Conservation (phyloP, 2,329 filamentous ascomycete species). For the Lasiodiplodia sp. region DNA sequence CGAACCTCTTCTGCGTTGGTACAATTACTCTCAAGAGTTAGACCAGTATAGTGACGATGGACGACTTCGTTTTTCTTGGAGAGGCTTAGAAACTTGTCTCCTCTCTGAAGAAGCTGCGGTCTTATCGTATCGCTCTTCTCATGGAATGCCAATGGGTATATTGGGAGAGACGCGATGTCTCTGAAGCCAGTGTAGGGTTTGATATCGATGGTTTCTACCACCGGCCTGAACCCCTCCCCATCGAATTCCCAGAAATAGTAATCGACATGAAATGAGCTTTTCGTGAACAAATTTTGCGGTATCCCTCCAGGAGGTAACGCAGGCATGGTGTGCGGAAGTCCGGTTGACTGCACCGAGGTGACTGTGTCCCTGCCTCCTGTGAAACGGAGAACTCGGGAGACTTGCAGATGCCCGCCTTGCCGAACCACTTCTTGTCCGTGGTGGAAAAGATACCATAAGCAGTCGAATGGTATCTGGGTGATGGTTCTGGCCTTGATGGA, state of each 20-base stretch:
- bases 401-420: background rate
- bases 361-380: background rate
- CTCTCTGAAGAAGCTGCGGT: rapidly evolving
- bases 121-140: background rate
- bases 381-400: background rate
- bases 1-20: background rate
- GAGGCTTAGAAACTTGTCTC: background rate
- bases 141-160: background rate
- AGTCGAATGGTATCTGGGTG: background rate
- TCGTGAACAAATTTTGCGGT: too few relatives aligned
- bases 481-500: background rate
- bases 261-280: background rate
- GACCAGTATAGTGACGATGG: background rate
- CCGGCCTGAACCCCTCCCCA: background rate
- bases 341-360: background rate
- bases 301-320: background rate
- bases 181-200: background rate
- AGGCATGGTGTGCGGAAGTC: background rate
- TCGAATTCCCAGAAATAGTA: background rate
- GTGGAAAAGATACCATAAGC: background rate
- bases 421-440: background rate
- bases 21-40: background rate
- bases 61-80: too few relatives aligned
- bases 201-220: background rate
- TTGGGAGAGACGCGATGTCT: background rate